Percentiles rank a stretch among this genome's conserved stretches.
These are phyloP conservation scores for Passalora sequoiae DNA, from an alignment of 2,329 filamentous ascomycete species.

Conservation along the genomic window DNA sequence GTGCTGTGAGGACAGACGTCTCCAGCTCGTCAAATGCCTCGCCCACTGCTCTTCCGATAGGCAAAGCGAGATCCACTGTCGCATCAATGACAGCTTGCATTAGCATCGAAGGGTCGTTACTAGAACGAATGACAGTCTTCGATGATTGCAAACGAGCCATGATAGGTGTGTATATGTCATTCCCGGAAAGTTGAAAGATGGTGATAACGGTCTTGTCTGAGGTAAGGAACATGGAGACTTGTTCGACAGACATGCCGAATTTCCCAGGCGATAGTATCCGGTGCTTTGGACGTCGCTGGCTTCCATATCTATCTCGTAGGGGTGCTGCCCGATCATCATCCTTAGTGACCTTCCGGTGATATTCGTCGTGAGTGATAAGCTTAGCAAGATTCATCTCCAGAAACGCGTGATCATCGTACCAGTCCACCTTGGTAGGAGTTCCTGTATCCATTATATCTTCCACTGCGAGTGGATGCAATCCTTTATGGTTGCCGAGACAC, in stretches of 20 bases:
- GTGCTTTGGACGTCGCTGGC: constrained; percentile 10
- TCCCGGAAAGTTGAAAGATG: constrained; percentile 84
- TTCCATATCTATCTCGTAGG: not conserved
- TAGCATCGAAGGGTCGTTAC: constrained; percentile 82
- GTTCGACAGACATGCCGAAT: constrained; percentile 64
- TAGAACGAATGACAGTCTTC: constrained; percentile 77
- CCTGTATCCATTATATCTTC: constrained; percentile 81
- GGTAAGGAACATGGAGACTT: constrained; percentile 84
- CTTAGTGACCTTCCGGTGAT: constrained; percentile 9
- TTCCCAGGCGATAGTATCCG: constrained; percentile 17
- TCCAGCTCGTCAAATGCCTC: constrained; percentile 84
- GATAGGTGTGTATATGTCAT: constrained; percentile 78
- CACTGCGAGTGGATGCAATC: constrained; percentile 74
- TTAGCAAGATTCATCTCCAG: constrained; percentile 50
- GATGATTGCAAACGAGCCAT: constrained; percentile 66
- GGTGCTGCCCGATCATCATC: constrained; percentile 2
- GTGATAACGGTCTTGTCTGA: constrained; percentile 84
- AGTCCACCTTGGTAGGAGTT: constrained; percentile 84
- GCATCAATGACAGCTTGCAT: constrained; percentile 85
- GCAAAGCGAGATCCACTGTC: constrained; percentile 83
- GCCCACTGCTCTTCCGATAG: constrained; percentile 75
- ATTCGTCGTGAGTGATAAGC: constrained; percentile 65
- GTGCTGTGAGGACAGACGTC: constrained; percentile 75
- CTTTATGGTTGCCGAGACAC: constrained; percentile 67
- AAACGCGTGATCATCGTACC: constrained; percentile 58